Evolutionary conservation across 2,329 filamentous ascomycete species (phyloP).

Genomic region (Colletotrichum viniferum): DNA sequence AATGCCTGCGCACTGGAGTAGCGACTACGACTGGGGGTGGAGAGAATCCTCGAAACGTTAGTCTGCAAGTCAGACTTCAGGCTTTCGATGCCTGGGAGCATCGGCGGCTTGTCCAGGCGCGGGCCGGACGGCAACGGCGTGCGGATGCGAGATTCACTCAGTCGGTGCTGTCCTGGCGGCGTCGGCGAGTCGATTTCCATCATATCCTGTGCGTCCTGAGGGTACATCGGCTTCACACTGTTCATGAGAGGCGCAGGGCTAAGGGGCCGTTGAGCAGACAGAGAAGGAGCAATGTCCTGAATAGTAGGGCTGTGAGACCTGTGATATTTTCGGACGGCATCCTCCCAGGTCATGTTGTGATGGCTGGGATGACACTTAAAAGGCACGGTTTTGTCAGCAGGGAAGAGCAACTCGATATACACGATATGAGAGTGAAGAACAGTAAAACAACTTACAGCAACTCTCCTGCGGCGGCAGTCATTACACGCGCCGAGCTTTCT

Average conservation of each 20-base stretch:
- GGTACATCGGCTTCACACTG: conserved; percentile 42
- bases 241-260: conserved; percentile 47
- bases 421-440: neutral
- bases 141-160: conserved; percentile 55
- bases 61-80: conserved; percentile 58
- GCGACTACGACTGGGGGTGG: conserved; percentile 54
- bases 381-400: conserved; percentile 14
- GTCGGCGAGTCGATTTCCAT: conserved; percentile 59
- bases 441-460: conserved; percentile 54
- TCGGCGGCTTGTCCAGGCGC: conserved; percentile 54
- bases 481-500: conserved; percentile 62
- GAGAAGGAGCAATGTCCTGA: conserved; percentile 51
- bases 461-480: conserved; percentile 60
- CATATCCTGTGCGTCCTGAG: conserved; percentile 57
- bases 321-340: conserved; percentile 58
- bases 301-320: conserved; percentile 55
- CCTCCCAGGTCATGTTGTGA: conserved; percentile 66
- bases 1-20: conserved; percentile 58
- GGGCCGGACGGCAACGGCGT: conserved; percentile 62
- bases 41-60: conserved; percentile 52
- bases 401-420: conserved; percentile 7
- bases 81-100: conserved; percentile 54
- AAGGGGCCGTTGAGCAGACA: conserved; percentile 46
- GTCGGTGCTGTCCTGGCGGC: conserved; percentile 39
- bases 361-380: conserved; percentile 63